A percentile compares a stretch with the other conserved stretches of the same genome.
Evolutionary conservation across 2,329 filamentous ascomycete species (phyloP).

Genomic region (Trichophyton equinum): DNA sequence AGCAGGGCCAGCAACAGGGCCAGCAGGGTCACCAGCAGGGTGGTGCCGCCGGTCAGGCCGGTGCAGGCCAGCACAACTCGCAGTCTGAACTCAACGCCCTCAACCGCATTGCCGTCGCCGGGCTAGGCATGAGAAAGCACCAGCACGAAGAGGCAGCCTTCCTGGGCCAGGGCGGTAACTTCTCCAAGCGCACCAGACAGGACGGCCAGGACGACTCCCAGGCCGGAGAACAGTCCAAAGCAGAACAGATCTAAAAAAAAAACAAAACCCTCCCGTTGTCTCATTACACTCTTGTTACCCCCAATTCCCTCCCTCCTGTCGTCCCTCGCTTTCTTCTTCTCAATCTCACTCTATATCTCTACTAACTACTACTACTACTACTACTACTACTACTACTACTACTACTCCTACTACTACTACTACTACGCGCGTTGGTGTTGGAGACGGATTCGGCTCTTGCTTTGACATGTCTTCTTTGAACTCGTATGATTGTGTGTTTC

Average conservation of each 20-base stretch:
- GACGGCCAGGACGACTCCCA: conserved; percentile 2
- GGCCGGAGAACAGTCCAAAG: background rate
- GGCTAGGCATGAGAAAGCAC: conserved; percentile 33
- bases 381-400: background rate
- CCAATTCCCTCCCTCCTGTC: background rate
- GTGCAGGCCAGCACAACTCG: background rate
- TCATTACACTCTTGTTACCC: background rate
- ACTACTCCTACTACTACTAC: background rate
- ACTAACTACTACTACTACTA: background rate
- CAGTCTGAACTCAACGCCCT: conserved; percentile 29
- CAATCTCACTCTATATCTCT: background rate
- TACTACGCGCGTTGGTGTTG: background rate
- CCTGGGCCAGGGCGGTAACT: conserved; percentile 22
- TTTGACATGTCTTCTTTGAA: background rate
- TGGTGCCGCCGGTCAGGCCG: conserved; percentile 6
- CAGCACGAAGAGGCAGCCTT: conserved; percentile 28
- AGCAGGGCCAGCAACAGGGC: conserved; percentile 5
- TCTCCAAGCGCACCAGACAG: conserved; percentile 16
- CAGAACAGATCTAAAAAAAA: background rate
- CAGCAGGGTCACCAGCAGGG: conserved; percentile 11
- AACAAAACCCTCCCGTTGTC: background rate
- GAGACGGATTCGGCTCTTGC: background rate
- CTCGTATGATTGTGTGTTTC: background rate
- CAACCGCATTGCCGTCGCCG: conserved; percentile 33
- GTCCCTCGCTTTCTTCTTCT: background rate